Percentiles rank a stretch among this genome's conserved stretches.
Conservation (phyloP, 2,329 filamentous ascomycete genomes). For the Alternaria sp. region DNA sequence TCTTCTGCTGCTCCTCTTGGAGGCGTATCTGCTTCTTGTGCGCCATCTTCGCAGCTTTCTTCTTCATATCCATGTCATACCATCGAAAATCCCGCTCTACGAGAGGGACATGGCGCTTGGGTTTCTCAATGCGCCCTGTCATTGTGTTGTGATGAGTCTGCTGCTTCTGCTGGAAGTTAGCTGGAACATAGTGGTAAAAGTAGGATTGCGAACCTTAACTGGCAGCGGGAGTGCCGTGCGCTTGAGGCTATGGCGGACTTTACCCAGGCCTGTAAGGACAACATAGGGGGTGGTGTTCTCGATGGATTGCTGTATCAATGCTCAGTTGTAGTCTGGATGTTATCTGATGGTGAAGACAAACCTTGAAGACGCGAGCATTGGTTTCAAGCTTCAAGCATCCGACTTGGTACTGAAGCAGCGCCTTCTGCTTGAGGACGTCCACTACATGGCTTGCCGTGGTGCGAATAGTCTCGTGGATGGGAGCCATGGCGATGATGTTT, state of each 20-base stretch:
- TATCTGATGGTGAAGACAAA: background rate
- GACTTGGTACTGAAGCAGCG: background rate
- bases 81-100: background rate
- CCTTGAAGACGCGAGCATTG: background rate
- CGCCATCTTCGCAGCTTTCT: background rate
- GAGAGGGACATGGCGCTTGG: background rate
- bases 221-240: background rate
- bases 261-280: background rate
- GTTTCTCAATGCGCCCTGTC: background rate
- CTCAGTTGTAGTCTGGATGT: background rate
- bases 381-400: slow-evolving; percentile 2
- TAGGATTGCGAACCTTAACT: background rate
- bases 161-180: background rate
- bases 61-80: slow-evolving; percentile 8
- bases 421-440: background rate
- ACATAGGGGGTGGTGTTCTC: background rate
- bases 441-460: background rate
- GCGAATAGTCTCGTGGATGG: background rate
- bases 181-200: background rate
- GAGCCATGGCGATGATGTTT: background rate
- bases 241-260: background rate
- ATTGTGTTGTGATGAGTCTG: background rate
- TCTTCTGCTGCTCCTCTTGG: background rate
- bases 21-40: background rate
- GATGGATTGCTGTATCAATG: background rate